Evolutionary conservation across 257 asterid genomes (phyloP).

Genomic region (Jacaranda mimosifolia): DNA sequence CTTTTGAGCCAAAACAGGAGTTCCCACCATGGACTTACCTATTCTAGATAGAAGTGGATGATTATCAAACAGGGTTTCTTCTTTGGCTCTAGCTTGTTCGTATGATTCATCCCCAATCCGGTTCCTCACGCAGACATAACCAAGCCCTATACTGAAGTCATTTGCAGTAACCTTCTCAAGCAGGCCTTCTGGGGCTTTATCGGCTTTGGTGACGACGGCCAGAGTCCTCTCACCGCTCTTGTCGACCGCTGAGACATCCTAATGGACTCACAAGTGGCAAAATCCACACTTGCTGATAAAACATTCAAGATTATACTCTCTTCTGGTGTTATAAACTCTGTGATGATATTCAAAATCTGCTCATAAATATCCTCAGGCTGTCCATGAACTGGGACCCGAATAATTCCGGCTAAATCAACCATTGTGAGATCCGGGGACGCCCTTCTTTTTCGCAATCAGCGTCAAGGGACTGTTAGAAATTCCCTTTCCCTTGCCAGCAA

Average conservation of each 20-base stretch:
- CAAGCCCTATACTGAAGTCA: conserved; percentile 46
- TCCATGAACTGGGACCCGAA: conserved; percentile 44
- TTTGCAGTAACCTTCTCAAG: conserved; percentile 43
- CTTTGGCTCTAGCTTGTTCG: conserved; percentile 41
- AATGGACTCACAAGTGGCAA: conserved; percentile 46
- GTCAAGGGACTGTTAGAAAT: conserved; percentile 46
- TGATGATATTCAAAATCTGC: conserved; percentile 38
- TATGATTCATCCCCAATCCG: conserved; percentile 43
- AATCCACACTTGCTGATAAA: conserved; percentile 43
- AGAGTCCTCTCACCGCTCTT: conserved; percentile 48
- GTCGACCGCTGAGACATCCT: conserved; percentile 50
- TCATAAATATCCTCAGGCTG: conserved; percentile 51
- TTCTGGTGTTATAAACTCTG: conserved; percentile 46
- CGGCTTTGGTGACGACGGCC: conserved; percentile 53
- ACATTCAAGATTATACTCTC: conserved; percentile 52
- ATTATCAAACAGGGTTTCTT: conserved; percentile 27
- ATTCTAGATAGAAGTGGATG: conserved; percentile 36
- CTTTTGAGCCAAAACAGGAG: conserved; percentile 41
- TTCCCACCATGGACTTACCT: conserved; percentile 41
- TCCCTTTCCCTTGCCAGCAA: conserved; percentile 49
- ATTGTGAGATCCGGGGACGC: conserved; percentile 50
- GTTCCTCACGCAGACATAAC: conserved; percentile 42
- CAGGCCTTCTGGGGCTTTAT: conserved; percentile 45
- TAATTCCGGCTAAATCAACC: conserved; percentile 53
- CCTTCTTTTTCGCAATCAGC: conserved; percentile 35